These are phyloP conservation scores for Wickerhamomyces bovis DNA, from an alignment of 805 yeast species.

Conservation along the genomic window DNA sequence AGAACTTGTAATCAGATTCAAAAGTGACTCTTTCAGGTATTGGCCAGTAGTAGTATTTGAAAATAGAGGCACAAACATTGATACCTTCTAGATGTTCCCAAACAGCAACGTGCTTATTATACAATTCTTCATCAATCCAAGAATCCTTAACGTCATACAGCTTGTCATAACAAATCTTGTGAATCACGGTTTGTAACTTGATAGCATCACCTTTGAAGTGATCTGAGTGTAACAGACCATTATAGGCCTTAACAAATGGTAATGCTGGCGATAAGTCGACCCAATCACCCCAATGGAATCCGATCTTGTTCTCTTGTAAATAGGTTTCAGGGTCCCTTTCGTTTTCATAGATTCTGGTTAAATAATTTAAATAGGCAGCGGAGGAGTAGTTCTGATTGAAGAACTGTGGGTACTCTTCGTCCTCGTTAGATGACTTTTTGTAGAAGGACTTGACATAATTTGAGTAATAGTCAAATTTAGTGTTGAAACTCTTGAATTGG, in stretches of 20 bases:
- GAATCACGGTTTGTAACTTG: slow-evolving; percentile 3
- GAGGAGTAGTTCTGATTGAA: slow-evolving; percentile 17
- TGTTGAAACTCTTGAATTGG: slow-evolving; percentile 13
- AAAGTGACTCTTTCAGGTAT: slow-evolving; percentile 24
- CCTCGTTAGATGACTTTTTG: not conserved
- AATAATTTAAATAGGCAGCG: slow-evolving; percentile 11
- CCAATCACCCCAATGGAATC: slow-evolving; percentile 31
- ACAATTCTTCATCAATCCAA: slow-evolving; percentile 21
- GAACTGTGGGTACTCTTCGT: slow-evolving; percentile 3
- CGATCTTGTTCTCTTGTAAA: slow-evolving; percentile 7
- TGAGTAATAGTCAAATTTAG: slow-evolving; percentile 4
- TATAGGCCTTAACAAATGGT: slow-evolving; percentile 25
- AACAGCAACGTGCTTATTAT: slow-evolving; percentile 8
- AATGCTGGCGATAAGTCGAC: slow-evolving; percentile 23
- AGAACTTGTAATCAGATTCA: slow-evolving; percentile 23
- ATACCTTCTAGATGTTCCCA: slow-evolving; percentile 24
- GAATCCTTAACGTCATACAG: slow-evolving; percentile 16
- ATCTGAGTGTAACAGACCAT: slow-evolving; percentile 6
- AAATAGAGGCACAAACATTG: slow-evolving; percentile 25
- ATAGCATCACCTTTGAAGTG: slow-evolving; percentile 4
- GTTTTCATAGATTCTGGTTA: slow-evolving; percentile 6
- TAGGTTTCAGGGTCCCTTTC: slow-evolving; percentile 15
- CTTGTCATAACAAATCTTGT: slow-evolving; percentile 19
- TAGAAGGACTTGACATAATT: not conserved
- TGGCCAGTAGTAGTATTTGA: slow-evolving; percentile 22